These are phyloP conservation scores for Aspergillus flavus DNA, from an alignment of 2,329 filamentous ascomycete species.

Conservation along the genomic window DNA sequence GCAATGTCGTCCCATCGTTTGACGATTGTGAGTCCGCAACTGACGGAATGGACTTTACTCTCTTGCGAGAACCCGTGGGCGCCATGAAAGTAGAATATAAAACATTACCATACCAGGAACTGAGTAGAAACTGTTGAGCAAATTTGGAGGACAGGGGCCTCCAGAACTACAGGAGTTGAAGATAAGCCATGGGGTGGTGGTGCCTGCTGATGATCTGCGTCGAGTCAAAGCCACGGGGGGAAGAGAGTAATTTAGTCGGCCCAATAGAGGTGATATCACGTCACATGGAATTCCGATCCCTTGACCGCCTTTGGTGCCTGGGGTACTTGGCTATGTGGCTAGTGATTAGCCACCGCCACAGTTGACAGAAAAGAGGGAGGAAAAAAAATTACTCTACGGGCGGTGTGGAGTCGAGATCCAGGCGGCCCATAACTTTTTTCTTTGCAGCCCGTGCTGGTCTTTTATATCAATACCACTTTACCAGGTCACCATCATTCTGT, in stretches of 20 bases:
- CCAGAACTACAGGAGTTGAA: constrained; percentile 13
- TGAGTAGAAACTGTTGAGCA: background rate
- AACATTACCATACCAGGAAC: constrained; percentile 35
- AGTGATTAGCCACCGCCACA: constrained; percentile 19
- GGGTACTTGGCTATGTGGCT: constrained; percentile 16
- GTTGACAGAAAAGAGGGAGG: constrained; percentile 16
- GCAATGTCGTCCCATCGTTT: constrained; percentile 24
- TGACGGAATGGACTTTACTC: constrained; percentile 44
- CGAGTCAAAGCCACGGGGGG: background rate
- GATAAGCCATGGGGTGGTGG: constrained; percentile 5
- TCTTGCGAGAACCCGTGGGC: constrained; percentile 47
- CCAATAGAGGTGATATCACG: constrained; percentile 32
- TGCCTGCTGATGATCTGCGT: constrained; percentile 1
- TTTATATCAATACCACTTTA: constrained; percentile 4
- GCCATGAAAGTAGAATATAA: constrained; percentile 37
- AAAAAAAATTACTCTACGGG: constrained; percentile 19
- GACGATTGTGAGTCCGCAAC: constrained; percentile 33
- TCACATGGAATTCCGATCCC: constrained; percentile 31
- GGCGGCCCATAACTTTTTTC: constrained; percentile 30
- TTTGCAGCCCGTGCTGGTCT: constrained; percentile 22
- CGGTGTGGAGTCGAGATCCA: constrained; percentile 17
- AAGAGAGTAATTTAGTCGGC: constrained; percentile 1
- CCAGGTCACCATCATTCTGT: constrained; percentile 2
- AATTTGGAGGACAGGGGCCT: constrained; percentile 5
- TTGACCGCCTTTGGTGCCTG: constrained; percentile 30